Evolutionary conservation across 139 green algal genomes (phyloP), one percentile per base, ranked within the genome.

Genomic region (Gonium pectorale): DNA sequence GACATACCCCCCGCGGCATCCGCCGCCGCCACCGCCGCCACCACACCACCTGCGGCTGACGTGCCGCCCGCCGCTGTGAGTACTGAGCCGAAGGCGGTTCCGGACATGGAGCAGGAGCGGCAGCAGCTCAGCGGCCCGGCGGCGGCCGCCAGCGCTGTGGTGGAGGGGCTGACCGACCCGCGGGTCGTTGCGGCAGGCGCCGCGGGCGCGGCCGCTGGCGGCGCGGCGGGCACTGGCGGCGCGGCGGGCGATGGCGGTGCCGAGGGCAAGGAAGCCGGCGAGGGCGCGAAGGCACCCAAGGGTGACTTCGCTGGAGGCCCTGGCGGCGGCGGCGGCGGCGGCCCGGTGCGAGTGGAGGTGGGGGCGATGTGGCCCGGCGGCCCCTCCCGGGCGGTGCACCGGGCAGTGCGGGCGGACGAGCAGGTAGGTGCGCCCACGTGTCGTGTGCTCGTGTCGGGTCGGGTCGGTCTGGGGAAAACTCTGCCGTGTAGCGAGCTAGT

Each of bases 281-380:
- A n/a, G n/a, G n/a, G n/a, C 59, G 5, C 27, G 29, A 21, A 6
- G 9, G 59, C 59, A 3, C 27, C 29, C 2, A 67, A 0, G 26
- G 63, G 2, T 13, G 35, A 3, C 5, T 27, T 3, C 26, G 29
- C 27, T 19, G 52, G 35, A 17, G 70, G 15, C 31, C 51, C 24
- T 27, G 51, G 51, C 5, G 35, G 33, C 24, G 71, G 71, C 22
- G 51, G 71, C 35, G 71, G 33, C 35, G 21, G 49, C 31, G 24
- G 38, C 5, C 37, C 29, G 44, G 59, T 82, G 75, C 59, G 75
- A 8, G 41, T 82, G 59, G 59, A 82, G 75, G 41, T 82, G 27
- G 75, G 75, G 41, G 59, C 59, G 29, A 19, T 82, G 60, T 82
- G 75, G 75, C 59, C 75, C 7, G 40, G 59, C 29, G n/a, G 75